A percentile compares a stretch with the other conserved stretches of the same genome.
phyloP scores from a whole-genome alignment of 2,329 filamentous ascomycete genomes.

The Claviceps digitariae region DNA sequence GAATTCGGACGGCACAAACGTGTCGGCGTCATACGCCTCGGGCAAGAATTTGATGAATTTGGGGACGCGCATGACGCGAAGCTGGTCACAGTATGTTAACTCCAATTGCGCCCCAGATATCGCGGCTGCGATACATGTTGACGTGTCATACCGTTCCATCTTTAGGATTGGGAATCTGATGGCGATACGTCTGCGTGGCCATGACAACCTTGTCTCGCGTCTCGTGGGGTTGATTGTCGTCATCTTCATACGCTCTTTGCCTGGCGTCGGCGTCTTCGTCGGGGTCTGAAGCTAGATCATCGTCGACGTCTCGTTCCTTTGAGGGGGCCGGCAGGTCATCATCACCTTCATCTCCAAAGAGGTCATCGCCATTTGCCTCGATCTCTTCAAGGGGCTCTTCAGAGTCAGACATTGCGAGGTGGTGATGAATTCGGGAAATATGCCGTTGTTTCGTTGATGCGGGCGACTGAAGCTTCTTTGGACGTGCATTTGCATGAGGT shows the following conservation, averaged over 20 bases:
- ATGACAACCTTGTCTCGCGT: conserved; percentile 44
- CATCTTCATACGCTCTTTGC: conserved; percentile 27
- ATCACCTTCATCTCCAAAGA: conserved; percentile 48
- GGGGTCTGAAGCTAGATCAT: conserved; percentile 39
- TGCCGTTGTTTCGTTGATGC: not conserved
- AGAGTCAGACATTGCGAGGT: conserved; percentile 38
- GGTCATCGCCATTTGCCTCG: conserved; percentile 42
- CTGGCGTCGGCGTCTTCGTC: conserved; percentile 26
- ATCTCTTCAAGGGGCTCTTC: conserved; percentile 39
- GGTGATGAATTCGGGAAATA: not conserved
- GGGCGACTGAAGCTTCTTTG: not conserved
- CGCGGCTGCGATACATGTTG: not conserved
- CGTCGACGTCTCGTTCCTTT: conserved; percentile 47
- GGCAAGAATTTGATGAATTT: conserved; percentile 59
- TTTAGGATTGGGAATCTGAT: conserved; percentile 55
- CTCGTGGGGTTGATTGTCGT: conserved; percentile 30
- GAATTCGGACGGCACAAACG: conserved; percentile 47
- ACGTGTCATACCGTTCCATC: conserved; percentile 49
- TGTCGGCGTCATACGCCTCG: conserved; percentile 50
- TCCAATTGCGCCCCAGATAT: not conserved
- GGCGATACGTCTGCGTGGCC: conserved; percentile 52
- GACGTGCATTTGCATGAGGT: not conserved
- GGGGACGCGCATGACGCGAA: conserved; percentile 58
- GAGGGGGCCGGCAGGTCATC: conserved; percentile 40
- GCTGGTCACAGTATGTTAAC: conserved; percentile 24